Evolutionary conservation across 1,139 yeast genomes (phyloP).

Genomic region (Diutina siamensis): DNA sequence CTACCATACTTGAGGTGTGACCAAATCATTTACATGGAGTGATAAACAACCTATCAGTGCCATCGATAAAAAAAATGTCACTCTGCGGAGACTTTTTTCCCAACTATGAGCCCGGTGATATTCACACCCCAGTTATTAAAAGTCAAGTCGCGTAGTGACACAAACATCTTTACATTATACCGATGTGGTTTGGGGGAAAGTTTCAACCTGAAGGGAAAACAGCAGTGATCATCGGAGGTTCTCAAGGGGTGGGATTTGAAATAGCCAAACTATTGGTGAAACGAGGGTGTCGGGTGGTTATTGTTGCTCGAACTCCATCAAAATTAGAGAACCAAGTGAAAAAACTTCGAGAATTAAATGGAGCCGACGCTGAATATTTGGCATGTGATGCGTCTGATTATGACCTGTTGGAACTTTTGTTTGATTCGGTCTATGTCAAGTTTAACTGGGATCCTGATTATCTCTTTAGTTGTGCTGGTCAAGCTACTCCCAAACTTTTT

Average conservation of each 20-base stretch:
- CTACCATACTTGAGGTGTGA: no score
- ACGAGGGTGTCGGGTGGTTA: slow-evolving; percentile 50
- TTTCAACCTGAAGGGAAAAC: slow-evolving; percentile 34
- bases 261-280: slow-evolving; percentile 51
- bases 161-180: no score
- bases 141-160: no score
- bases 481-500: slow-evolving; percentile 70
- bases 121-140: no score
- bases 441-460: slow-evolving; percentile 28
- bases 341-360: slow-evolving; percentile 18
- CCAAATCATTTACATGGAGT: no score
- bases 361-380: slow-evolving; percentile 33
- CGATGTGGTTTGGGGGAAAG: slow-evolving; percentile 10
- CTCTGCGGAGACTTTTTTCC: no score
- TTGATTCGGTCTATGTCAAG: neutral
- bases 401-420: neutral
- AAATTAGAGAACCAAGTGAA: slow-evolving; percentile 41
- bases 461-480: slow-evolving; percentile 81
- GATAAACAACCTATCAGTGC: no score
- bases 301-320: slow-evolving; percentile 64
- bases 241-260: slow-evolving; percentile 88
- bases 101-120: no score
- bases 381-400: slow-evolving; percentile 61
- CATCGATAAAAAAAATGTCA: no score
- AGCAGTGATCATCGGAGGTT: slow-evolving; percentile 85